Percentiles rank a stretch among this genome's conserved stretches.
phyloP scores from a whole-genome alignment of 495 filamentous ascomycete species.

The Penicillium antarcticum region DNA sequence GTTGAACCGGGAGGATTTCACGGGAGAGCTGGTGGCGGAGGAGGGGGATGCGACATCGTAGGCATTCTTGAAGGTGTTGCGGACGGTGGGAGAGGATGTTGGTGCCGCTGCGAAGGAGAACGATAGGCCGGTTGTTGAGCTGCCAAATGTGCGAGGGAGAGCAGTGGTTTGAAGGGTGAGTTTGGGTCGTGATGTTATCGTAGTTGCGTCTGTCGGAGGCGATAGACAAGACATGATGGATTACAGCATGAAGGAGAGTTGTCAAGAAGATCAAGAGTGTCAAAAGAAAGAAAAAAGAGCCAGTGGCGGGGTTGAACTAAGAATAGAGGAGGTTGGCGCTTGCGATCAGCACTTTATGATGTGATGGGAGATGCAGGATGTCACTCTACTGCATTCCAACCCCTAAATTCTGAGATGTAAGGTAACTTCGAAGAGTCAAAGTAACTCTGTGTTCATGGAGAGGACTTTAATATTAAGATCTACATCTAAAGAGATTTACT shows the following conservation, averaged over 20 bases:
- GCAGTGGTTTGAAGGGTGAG: constrained; percentile 73
- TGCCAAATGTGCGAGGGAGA: constrained; percentile 50
- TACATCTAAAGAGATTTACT: constrained; percentile 1
- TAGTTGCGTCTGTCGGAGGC: constrained; percentile 17
- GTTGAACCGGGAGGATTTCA: constrained; percentile 28
- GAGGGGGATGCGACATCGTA: constrained; percentile 67
- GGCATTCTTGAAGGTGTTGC: constrained; percentile 80
- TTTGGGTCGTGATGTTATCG: constrained; percentile 62
- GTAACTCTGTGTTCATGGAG: background rate
- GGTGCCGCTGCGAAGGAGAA: constrained; percentile 57
- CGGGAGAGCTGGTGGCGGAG: constrained; percentile 50
- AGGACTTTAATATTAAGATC: background rate
- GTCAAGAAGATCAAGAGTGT: constrained; percentile 1
- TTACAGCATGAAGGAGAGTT: constrained; percentile 24
- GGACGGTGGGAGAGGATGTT: constrained; percentile 67
- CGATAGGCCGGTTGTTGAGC: constrained; percentile 52
- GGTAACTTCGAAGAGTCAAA: no score
- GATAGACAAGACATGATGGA: constrained; percentile 27
- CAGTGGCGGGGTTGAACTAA: constrained; percentile 7
- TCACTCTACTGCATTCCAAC: background rate
- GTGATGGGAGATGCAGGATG: constrained; percentile 6
- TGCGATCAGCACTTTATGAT: background rate
- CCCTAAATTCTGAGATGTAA: no score
- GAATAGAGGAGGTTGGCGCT: constrained; percentile 13
- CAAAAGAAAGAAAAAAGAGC: constrained; percentile 19